Base-by-base conservation (phyloP, 768 basidiomycete genomes). In the Kwoniella dendrophila region DNA sequence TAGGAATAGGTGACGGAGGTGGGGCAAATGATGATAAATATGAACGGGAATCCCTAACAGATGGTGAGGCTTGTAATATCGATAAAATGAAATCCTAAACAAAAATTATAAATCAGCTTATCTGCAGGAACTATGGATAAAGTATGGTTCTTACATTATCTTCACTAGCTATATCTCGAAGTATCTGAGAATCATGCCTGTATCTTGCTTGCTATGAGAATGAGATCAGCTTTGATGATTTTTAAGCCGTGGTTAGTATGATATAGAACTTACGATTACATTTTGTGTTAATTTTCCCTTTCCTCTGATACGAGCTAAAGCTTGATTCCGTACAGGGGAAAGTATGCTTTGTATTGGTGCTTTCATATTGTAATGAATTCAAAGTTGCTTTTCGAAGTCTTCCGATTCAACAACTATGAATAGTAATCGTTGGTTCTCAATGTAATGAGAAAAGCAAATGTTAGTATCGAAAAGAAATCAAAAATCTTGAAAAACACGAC, bases 41-140 rank as follows among this genome's bases (percentile, higher is more conserved):
- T 0, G 88, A 88, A 55, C 87, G 87, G 29, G 93, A 88, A 76
- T 99, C 96, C 66, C 96, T 84, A 54, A 88, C 79, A 1, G 95
- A 97, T 12, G 96, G 95, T 63, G 90, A 92, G 29, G 96, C 88
- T 56, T 89, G 88, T 53, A 99, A 83, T 71, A 99, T 90, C 32
- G 94, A 96, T 58, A 98, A 81, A 73, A 99, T 93, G 73, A 99
- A 94, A 77, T 98, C 96, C 92, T 98, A 36, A 22, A 26, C 30
- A 33, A 11, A 10, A 45, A 26, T 24, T 8, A 29, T 20, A 11
- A 29, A 22, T 51, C 33, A 52, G 48, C 22, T 59, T 50, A 8
- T 40, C 16, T 26, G 48, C 18, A 8, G 16, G 32, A 16, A 5
- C 44, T 12, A 24, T 32, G 52, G 49, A 27, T 24, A 24, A 33